These are phyloP conservation scores for Gryganskiella cystojenkinii DNA, from an alignment of 192 early-diverging fungal genomes.

Conservation along the genomic window DNA sequence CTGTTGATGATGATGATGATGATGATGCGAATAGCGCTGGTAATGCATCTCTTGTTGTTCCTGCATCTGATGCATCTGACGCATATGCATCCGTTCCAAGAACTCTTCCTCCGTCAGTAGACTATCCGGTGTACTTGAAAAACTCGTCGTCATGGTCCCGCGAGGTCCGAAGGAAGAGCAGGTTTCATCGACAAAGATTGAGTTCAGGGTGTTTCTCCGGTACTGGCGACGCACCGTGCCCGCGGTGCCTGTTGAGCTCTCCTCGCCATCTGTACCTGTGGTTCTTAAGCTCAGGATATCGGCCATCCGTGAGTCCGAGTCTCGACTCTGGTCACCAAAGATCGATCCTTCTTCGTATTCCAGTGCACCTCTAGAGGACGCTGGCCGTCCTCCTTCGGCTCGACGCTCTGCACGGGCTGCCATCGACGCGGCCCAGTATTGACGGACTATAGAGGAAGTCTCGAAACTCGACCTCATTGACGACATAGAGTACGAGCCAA, in stretches of 20 bases:
- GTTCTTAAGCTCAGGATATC: conserved; percentile 38
- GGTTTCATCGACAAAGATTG: background rate
- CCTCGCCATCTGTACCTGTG: conserved; percentile 9
- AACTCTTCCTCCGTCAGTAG: conserved; percentile 27
- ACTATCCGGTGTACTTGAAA: conserved; percentile 27
- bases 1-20: background rate
- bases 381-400: conserved; percentile 1
- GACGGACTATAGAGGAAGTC: conserved; percentile 26
- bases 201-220: conserved; percentile 28
- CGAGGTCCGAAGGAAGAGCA: background rate
- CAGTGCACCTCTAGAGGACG: background rate
- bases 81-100: conserved; percentile 17
- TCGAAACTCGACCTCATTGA: conserved; percentile 19
- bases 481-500: conserved; percentile 13
- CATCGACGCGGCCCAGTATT: conserved; percentile 49
- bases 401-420: conserved; percentile 39
- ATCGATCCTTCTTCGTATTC: conserved; percentile 30
- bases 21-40: conserved; percentile 8
- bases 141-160: conserved; percentile 3
- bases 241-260: background rate
- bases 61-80: conserved; percentile 15
- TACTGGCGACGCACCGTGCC: conserved; percentile 1
- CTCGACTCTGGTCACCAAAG: conserved; percentile 24
- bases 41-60: conserved; percentile 15
- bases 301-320: conserved; percentile 45